These are phyloP conservation scores for Phialophora macrospora DNA, from an alignment of 2,329 filamentous ascomycete genomes.

Conservation along the genomic window DNA sequence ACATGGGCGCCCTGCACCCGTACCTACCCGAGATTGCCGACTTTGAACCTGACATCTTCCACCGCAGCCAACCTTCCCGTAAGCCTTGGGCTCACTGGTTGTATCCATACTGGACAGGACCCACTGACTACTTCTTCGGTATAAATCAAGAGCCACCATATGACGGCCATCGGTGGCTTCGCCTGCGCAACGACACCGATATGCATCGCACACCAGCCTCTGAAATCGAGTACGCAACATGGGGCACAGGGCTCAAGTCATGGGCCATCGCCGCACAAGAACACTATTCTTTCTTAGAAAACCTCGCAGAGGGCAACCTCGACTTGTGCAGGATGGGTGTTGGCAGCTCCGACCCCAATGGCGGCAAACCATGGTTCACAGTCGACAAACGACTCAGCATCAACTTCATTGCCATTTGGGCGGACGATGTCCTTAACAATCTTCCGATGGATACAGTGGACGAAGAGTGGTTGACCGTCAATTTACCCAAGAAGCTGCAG, in stretches of 20 bases:
- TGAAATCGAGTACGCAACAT: conserved; percentile 54
- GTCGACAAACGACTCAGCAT: conserved; percentile 58
- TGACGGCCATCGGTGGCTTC: conserved; percentile 56
- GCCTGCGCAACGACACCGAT: conserved; percentile 50
- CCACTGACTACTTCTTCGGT: conserved; percentile 42
- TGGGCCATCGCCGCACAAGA: conserved; percentile 49
- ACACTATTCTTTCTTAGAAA: conserved; percentile 55
- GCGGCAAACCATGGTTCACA: conserved; percentile 50
- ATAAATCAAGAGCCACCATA: conserved; percentile 45
- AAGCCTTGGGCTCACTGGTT: conserved; percentile 44
- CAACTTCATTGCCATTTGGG: conserved; percentile 61
- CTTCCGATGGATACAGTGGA: conserved; percentile 57
- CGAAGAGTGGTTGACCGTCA: conserved; percentile 51
- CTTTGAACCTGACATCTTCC: conserved; percentile 19
- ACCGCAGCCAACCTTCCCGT: conserved; percentile 17
- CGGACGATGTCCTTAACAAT: conserved; percentile 57
- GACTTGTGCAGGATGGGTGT: conserved; percentile 51
- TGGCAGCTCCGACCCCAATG: neutral
- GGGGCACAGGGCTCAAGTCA: conserved; percentile 35
- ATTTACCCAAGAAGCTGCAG: conserved; percentile 47
- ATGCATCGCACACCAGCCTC: conserved; percentile 55
- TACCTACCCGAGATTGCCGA: conserved; percentile 56
- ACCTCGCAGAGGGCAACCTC: conserved; percentile 52
- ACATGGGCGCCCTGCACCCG: conserved; percentile 58
- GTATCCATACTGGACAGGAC: conserved; percentile 46